Base-by-base conservation (phyloP, 306 rosid genomes). In the Echinosophora koreensis region DNA sequence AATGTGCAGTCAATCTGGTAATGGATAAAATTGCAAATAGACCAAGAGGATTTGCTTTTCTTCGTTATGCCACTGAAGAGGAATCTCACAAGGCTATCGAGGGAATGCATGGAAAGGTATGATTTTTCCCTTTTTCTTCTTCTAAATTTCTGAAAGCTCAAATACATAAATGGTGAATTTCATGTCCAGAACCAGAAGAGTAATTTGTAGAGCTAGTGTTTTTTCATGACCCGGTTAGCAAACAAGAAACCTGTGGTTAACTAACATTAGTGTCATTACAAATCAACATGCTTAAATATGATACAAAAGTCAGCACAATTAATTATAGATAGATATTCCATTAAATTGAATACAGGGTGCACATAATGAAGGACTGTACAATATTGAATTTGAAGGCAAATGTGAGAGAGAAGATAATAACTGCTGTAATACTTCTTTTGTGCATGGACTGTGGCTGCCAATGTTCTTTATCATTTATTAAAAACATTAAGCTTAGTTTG, bases 31-130 rank as follows among this genome's bases (percentile, higher is more conserved):
- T 94, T 64, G 98, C 98, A 35, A 89, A 92, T 34, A 84, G 98
- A 83, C 97, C 97, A 17, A 92, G 97, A 86, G 98, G 98, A 51
- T 94, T 94, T 84, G 97, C 97, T 8, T 94, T 94, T 80, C 90
- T 94, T 49, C 89, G 84, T 32, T 94, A 94, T 65, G 91, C 87
- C 78, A 85, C 93, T 1, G 89, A 87, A 85, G 95, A 92, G 73
- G 97, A 89, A 66, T 90, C 98, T 27, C 91, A 76, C 47, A 85
- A 87, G 60, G 98, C 97, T 82, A 92, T 94, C 11, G 86, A 92
- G 17, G 97, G 97, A 80, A 88, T 94, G 98, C 98, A 94, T 76
- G 95, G 98, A 74, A 90, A 90, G 97, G 98, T 94, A 71, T 65
- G 85, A 35, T 52, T 39, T 57, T 27, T 37, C 1, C 30, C 30